Evolutionary conservation across 192 early-diverging fungal species (phyloP), one percentile per base, ranked within the genome.

Genomic region (Thamnidium elegans): DNA sequence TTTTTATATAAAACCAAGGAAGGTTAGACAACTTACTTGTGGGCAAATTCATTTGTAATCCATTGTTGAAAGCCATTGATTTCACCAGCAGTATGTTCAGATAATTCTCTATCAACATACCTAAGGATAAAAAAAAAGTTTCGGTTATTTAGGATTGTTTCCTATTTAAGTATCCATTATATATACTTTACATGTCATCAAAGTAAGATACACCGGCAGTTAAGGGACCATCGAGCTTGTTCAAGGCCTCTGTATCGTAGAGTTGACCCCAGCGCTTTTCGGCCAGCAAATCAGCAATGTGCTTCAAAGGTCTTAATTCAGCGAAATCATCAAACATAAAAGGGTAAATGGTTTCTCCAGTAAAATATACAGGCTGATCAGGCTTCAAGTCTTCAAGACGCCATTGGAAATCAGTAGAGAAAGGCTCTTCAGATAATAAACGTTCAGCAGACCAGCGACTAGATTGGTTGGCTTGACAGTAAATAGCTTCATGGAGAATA

Each of bases 271-370:
- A 87, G 8, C 45, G 50, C 3, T 66, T 69, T 55, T 85, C 79
- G 6, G 86, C 87, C 63, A 89, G 69, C 9, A 81, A 72, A 9
- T 84, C 59, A 0, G 79, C 86, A 2, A 84, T 84, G 13, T 78
- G 74, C 36, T 83, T 83, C n/a, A 87, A 64, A 23, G 78, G 79
- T 7, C 72, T 74, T 46, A 89, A 72, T 56, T 85, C 81, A 9
- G 80, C 74, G 59, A 85, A 89, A 55, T 89, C 87, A 31, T 89
- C 86, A 60, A 89, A 78, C 87, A 89, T 89, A 77, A 82, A 87
- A 46, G 85, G 84, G 44, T 87, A 85, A 66, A 89, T 82, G 10
- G 78, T 81, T 62, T 89, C 87, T 14, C 87, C 81, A 19, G 87
- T 89, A 52, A 89, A 86, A 52, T 85, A 75, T 34, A 89, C 78